Base-by-base conservation (phyloP, 192 early-diverging fungal genomes). In the Rhizophagus sp. region DNA sequence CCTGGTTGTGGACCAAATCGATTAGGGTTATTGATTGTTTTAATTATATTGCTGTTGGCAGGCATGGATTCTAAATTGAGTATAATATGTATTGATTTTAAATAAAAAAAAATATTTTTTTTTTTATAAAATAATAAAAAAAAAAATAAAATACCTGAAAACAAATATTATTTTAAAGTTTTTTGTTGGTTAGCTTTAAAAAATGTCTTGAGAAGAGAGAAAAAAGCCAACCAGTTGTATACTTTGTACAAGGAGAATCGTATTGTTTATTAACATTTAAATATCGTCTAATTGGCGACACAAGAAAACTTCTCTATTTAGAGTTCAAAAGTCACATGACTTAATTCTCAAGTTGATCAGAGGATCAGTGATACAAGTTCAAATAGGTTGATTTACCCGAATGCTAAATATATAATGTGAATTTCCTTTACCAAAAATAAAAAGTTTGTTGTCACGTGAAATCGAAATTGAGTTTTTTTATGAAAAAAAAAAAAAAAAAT, bases 1-100 rank as follows among this genome's bases (percentile, higher is more conserved):
- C 70, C 70, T 22, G 70, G 70, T 72, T 72, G 70, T 47, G 70
- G 70, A 72, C 70, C 70, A 72, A 72, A 72, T 24, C 70, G 70
- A 72, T 49, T 41, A 25, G 70, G n/a, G 36, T 25, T 72, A 72
- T n/a, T 72, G 22, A 72, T 72, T 72, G 70, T 39, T 72, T 72
- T 72, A 36, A 72, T 27, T 8, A 72, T 49, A 36, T 47, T 72
- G n/a, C 70, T 72, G 24, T 72, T 72, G 41, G 63, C 27, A 65
- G 63, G 63, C 63, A 65, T 65, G 52, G 52, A 57, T 19, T 57
- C 52, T 57, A 22, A 57, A 22, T 44, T 17, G 50, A 52, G 4
- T 57, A 22, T 22, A 57, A 57, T 17, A 57, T 22, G 17, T 13
- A 52, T 17, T 52, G 4, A 17, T 57, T 17, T 19, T 57, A 19